Evolutionary conservation across 306 rosid species (phyloP), one percentile per base, ranked within the genome.

Genomic region (Glycyrrhiza uralensis): DNA sequence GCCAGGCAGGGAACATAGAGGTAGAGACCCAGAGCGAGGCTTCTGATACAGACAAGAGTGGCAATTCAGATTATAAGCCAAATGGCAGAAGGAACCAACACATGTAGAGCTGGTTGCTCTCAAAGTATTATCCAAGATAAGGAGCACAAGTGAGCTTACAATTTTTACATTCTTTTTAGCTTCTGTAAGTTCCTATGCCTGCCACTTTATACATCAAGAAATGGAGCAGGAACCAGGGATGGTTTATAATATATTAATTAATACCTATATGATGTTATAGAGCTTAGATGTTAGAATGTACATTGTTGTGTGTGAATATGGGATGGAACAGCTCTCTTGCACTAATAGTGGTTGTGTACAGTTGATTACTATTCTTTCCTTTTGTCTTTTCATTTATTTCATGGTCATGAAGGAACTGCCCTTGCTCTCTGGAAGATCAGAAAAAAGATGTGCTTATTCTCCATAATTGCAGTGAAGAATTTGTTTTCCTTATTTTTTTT

Each of bases 11-110:
- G 62, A 85, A 67, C 75, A 14, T 15, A 7, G 87, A 71, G 45
- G 64, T 28, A 0, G 88, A 81, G 75, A 59, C 73, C 36, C 88
- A 70, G 20, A 73, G 58, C 56, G 89, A 86, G 54, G 50, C 52
- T 66, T 87, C 92, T 28, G 87, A 89, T 51, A 80, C 86, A 24
- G 90, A 85, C 5, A 77, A 65, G 80, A 77, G 83, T 24, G 85
- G 81, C 76, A 83, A 78, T 74, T 86, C 85, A 29, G 82, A 58
- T 75, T 30, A 17, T 18, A 82, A 47, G 71, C 19, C 76, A 7
- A 74, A 55, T 68, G 76, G 69, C 44, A 70, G 80, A 81, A 84
- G 64, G 76, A 85, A 72, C 71, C 65, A 54, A 47, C 56, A n/a
- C 30, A 32, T 45, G 29, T 84, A 86, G 54, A 8, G 38, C 4